A percentile compares a stretch with the other conserved stretches of the same genome.
Conservation (phyloP, 768 basidiomycete species). For the Lentinula raphanica region DNA sequence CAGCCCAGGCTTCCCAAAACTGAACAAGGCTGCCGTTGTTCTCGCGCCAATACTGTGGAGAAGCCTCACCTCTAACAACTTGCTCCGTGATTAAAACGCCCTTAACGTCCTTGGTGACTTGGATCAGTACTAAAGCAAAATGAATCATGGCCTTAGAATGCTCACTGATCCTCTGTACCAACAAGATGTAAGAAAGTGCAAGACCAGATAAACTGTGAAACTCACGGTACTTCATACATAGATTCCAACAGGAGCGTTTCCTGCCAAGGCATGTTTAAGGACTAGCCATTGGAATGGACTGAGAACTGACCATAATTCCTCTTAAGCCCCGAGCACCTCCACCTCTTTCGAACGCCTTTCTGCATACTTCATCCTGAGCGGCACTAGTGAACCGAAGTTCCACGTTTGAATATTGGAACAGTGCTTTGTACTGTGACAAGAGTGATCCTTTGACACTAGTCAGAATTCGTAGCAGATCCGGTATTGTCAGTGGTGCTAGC, state of each 20-base stretch:
- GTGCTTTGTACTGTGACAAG: conserved; percentile 81
- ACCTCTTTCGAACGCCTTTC: conserved; percentile 71
- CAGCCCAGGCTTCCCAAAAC: conserved; percentile 77
- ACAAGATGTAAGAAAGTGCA: background rate
- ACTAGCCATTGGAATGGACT: background rate
- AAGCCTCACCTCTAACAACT: conserved; percentile 57
- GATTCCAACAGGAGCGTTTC: conserved; percentile 79
- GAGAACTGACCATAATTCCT: conserved; percentile 69
- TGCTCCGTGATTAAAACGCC: conserved; percentile 78
- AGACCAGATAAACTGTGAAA: conserved; percentile 14
- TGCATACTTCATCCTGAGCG: conserved; percentile 79
- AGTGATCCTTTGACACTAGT: conserved; percentile 91
- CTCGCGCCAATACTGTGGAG: conserved; percentile 72
- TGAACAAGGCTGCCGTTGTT: conserved; percentile 46
- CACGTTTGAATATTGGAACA: conserved; percentile 79
- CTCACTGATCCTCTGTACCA: conserved; percentile 59
- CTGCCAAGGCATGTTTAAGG: conserved; percentile 27
- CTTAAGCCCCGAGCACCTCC: conserved; percentile 88
- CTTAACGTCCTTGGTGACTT: conserved; percentile 54
- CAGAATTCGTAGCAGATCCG: conserved; percentile 84
- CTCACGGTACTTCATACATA: conserved; percentile 92
- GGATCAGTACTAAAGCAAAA: background rate
- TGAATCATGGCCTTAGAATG: background rate
- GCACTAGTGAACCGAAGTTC: conserved; percentile 83
- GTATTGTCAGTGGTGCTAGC: conserved; percentile 68